These are phyloP conservation scores for Detonula confervacea DNA, from an alignment of 352 stramenopile genomes.

Conservation along the genomic window DNA sequence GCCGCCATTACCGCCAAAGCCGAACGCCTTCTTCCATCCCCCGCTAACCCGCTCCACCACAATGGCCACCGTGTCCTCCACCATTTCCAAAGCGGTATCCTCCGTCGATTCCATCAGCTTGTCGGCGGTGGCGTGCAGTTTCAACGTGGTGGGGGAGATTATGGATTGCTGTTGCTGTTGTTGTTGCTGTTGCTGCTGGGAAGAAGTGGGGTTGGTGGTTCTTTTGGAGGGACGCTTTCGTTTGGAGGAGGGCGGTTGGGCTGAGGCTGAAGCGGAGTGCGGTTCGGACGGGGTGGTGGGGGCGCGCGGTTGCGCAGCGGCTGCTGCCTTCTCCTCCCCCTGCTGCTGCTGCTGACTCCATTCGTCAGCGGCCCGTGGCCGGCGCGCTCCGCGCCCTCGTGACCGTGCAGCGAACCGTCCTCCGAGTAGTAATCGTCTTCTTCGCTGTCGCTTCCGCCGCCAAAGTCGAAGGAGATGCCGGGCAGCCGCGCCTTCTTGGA, in stretches of 20 bases:
- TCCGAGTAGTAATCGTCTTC: background rate
- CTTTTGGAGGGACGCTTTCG: background rate
- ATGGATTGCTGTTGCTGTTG: conserved; percentile 10
- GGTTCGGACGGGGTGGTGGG: no score
- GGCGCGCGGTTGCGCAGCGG: no score
- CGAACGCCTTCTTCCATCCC: background rate
- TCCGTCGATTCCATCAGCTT: background rate
- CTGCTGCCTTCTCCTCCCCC: no score
- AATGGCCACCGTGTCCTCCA: background rate
- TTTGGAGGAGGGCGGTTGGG: no score
- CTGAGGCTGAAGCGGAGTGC: no score
- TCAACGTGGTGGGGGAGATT: background rate
- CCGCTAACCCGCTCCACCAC: background rate
- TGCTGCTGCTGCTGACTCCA: no score
- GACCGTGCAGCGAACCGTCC: background rate
- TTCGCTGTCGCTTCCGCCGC: background rate
- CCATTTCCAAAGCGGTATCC: background rate
- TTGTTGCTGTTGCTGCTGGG: conserved; percentile 14
- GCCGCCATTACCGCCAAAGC: background rate
- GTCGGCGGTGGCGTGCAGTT: background rate
- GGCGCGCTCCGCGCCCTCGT: background rate
- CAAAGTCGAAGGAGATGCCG: conserved; percentile 24
- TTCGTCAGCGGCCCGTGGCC: background rate
- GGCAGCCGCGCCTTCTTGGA: conserved; percentile 23
- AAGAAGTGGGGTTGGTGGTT: conserved; percentile 1